Conservation (phyloP, 495 filamentous ascomycete species). For the Pyrenopolyporus hunteri region DNA sequence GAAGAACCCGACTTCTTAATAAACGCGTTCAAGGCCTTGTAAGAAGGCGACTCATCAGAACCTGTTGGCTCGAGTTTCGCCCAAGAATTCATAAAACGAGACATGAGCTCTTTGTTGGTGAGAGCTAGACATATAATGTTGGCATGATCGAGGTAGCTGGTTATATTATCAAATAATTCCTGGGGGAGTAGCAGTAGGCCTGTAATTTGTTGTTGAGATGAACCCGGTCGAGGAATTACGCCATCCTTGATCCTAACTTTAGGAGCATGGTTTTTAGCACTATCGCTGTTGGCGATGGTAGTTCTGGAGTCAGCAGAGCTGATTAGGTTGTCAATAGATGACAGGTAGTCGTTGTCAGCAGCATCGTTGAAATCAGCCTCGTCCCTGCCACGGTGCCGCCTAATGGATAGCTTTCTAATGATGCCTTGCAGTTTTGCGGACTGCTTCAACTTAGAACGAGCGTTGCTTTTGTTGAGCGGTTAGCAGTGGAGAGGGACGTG, state of each 20-base stretch:
- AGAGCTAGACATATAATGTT: constrained; percentile 26
- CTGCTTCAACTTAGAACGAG: constrained; percentile 18
- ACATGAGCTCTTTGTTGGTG: constrained; percentile 35
- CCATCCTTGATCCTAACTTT: neutral
- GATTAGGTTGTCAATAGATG: constrained; percentile 18
- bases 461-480: constrained; percentile 24
- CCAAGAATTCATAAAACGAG: constrained; percentile 24
- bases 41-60: constrained; percentile 4
- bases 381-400: neutral
- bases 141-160: constrained; percentile 13
- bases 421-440: constrained; percentile 7
- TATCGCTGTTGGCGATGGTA: neutral
- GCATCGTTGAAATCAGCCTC: neutral
- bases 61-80: neutral
- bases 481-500: neutral
- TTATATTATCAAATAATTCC: constrained; percentile 32
- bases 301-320: constrained; percentile 7
- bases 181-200: constrained; percentile 28
- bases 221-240: neutral
- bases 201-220: neutral
- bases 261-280: neutral
- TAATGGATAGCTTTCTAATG: constrained; percentile 23
- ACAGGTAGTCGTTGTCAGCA: constrained; percentile 22
- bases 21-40: constrained; percentile 11
- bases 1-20: constrained; percentile 8